These are phyloP conservation scores for Colletotrichum tropicicola DNA, from an alignment of 2,329 filamentous ascomycete genomes.

Conservation along the genomic window DNA sequence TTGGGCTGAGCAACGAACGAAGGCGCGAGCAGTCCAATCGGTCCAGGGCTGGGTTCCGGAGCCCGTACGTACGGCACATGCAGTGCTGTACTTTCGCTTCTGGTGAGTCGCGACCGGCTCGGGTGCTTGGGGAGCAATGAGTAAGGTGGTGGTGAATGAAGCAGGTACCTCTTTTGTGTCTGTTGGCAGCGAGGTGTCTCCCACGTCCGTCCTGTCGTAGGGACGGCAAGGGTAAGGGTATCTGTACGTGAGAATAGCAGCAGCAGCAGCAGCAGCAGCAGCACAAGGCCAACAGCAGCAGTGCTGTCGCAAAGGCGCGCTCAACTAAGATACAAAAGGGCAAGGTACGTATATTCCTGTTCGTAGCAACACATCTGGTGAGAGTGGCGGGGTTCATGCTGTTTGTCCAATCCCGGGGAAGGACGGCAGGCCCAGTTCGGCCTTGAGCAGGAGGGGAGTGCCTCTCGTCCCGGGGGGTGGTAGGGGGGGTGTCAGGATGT, in stretches of 20 bases:
- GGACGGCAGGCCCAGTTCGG: slow-evolving; percentile 19
- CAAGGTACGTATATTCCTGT: slow-evolving; percentile 14
- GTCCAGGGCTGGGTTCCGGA: slow-evolving; percentile 8
- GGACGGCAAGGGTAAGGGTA: background rate
- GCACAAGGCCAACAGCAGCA: slow-evolving; percentile 4
- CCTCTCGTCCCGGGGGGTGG: background rate
- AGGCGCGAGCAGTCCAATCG: background rate
- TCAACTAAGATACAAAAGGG: slow-evolving; percentile 9
- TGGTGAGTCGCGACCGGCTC: background rate
- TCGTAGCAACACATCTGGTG: slow-evolving; percentile 18
- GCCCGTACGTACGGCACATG: slow-evolving; percentile 23
- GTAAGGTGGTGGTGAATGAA: background rate
- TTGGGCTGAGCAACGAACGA: background rate
- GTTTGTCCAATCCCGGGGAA: slow-evolving; percentile 31
- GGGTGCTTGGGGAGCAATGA: background rate
- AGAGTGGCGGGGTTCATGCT: slow-evolving; percentile 28
- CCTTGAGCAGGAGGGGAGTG: slow-evolving; percentile 25
- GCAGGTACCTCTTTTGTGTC: background rate
- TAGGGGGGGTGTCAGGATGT: slow-evolving; percentile 24
- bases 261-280: slow-evolving; percentile 8
- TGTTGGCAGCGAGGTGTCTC: background rate
- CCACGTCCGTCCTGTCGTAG: background rate
- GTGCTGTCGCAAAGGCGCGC: background rate
- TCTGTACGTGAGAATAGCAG: background rate
- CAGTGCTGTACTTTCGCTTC: slow-evolving; percentile 15